Evolutionary conservation across 306 rosid genomes (phyloP).

Genomic region (Castanopsis chinensis): DNA sequence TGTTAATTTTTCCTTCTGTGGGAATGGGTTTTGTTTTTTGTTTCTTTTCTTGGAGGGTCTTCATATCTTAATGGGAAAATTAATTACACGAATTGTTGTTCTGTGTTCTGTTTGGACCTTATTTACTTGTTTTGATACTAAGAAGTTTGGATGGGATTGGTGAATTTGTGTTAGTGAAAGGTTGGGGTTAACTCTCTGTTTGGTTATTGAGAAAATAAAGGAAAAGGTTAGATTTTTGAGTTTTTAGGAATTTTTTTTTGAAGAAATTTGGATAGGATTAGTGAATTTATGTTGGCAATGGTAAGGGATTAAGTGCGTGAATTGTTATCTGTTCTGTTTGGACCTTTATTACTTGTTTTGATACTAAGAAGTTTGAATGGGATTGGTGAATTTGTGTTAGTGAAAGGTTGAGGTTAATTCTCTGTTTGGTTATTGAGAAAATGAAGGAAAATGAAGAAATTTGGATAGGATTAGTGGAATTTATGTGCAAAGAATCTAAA

Average conservation of each 20-base stretch:
- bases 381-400: too few relatives aligned
- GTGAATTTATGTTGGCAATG: too few relatives aligned
- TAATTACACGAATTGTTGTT: neutral
- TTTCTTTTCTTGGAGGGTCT: too few relatives aligned
- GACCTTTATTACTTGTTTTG: neutral
- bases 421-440: too few relatives aligned
- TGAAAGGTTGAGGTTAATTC: neutral
- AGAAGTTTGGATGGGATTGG: neutral
- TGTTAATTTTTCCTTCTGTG: too few relatives aligned
- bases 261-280: too few relatives aligned
- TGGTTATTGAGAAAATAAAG: neutral
- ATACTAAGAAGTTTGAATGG: neutral
- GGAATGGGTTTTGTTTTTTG: too few relatives aligned
- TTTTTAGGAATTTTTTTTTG: neutral
- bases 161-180: neutral
- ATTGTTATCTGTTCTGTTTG: neutral
- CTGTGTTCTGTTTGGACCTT: neutral
- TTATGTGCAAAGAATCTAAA: too few relatives aligned
- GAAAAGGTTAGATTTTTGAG: neutral
- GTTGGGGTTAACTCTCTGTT: conserved; percentile 1
- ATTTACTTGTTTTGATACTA: neutral
- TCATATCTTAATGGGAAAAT: too few relatives aligned
- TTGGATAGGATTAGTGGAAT: too few relatives aligned
- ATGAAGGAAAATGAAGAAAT: neutral
- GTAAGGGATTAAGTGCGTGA: too few relatives aligned